Conservation (phyloP, 2,329 filamentous ascomycete genomes). For the Clarireedia sp. region DNA sequence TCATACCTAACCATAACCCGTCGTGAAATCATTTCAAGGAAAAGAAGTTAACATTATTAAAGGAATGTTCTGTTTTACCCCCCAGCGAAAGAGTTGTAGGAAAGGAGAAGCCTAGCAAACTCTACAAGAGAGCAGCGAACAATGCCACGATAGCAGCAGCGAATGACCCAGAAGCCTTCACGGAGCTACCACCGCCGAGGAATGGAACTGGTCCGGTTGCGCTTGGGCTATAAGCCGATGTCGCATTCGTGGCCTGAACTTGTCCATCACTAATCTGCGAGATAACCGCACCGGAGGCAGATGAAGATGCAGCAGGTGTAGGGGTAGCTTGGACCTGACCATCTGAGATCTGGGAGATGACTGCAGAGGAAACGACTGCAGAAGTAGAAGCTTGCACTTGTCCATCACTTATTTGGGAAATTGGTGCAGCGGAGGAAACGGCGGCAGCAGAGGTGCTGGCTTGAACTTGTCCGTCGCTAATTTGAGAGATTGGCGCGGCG, state of each 20-base stretch:
- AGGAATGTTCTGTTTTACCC: too few species aligned
- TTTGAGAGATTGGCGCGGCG: neutral
- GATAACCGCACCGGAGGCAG: slow-evolving; percentile 13
- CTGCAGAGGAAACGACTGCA: too few species aligned
- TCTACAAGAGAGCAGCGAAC: slow-evolving; percentile 13
- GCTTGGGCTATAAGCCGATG: neutral
- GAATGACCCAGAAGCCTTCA: slow-evolving; percentile 24
- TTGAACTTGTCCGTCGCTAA: slow-evolving; percentile 9
- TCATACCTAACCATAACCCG: neutral
- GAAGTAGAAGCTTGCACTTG: neutral
- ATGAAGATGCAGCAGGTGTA: slow-evolving; percentile 17
- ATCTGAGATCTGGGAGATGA: slow-evolving; percentile 3
- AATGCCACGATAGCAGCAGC: slow-evolving; percentile 2
- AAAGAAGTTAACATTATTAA: too few species aligned
- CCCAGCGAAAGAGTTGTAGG: too few species aligned
- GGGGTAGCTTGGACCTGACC: slow-evolving; percentile 12
- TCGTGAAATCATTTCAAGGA: too few species aligned
- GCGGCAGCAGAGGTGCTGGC: neutral
- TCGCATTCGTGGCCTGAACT: slow-evolving; percentile 18
- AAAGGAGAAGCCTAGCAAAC: neutral
- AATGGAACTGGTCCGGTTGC: slow-evolving; percentile 23
- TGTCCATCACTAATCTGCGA: slow-evolving; percentile 29
- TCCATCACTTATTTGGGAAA: slow-evolving; percentile 19
- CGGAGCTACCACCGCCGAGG: slow-evolving; percentile 31
- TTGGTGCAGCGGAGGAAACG: neutral